Percentiles rank a stretch among this genome's conserved stretches.
phyloP scores from a whole-genome alignment of 148 eudicot species.

The Camellia japonica region DNA sequence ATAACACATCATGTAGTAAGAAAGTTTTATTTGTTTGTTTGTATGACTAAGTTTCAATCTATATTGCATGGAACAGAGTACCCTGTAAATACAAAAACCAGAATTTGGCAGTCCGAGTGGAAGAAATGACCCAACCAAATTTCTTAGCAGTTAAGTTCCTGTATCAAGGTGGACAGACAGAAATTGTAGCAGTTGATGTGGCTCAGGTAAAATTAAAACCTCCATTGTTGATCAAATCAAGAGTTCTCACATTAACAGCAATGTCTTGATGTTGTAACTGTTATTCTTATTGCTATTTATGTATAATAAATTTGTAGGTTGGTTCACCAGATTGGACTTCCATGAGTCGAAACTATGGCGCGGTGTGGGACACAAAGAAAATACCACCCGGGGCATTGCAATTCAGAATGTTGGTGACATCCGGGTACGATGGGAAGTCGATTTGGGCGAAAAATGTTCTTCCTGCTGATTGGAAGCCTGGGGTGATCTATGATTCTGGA shows the following conservation, averaged over 20 bases:
- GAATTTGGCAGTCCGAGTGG: conserved; percentile 67
- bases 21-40: not conserved
- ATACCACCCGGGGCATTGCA: conserved; percentile 65
- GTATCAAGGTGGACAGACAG: conserved; percentile 92
- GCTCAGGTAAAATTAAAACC: conserved; percentile 41
- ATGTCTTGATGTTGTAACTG: too few species aligned
- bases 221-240: not conserved
- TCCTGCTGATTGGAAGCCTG: conserved; percentile 59
- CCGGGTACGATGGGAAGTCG: conserved; percentile 66
- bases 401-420: conserved; percentile 53
- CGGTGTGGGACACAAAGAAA: conserved; percentile 64
- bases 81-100: conserved; percentile 67
- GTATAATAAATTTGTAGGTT: conserved; percentile 31
- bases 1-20: not conserved
- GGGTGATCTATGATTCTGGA: conserved; percentile 30
- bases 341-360: conserved; percentile 65
- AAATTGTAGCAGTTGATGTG: conserved; percentile 66
- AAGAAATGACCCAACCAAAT: conserved; percentile 64
- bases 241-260: too few species aligned
- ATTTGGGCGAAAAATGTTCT: conserved; percentile 59
- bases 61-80: conserved; percentile 39
- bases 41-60: not conserved
- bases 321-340: conserved; percentile 52
- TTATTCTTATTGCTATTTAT: too few species aligned
- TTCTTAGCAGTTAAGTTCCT: conserved; percentile 68